Base-by-base conservation (phyloP, 495 filamentous ascomycete species). In the Chaetomium tenue region DNA sequence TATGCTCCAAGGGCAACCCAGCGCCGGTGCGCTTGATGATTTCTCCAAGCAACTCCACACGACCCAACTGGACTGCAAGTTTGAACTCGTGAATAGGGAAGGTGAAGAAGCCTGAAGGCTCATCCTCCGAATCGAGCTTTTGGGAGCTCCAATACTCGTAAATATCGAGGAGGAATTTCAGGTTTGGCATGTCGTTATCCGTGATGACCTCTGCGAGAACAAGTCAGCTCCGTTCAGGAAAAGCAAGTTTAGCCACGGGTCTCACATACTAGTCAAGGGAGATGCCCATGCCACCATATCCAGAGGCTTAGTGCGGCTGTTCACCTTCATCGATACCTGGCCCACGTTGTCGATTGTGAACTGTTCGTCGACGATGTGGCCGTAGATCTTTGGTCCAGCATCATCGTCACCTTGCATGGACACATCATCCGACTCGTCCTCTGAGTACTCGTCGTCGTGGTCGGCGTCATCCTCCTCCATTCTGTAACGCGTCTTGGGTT, bases 291-390 rank as follows among this genome's bases (percentile, higher is more conserved):
- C 39, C 8, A 90, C 67, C 44, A 86, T 67, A 0, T 65, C 56
- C 5, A 81, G 61, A 16, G 89, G 86, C 26, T 77, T 77, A 5
- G 81, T 73, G 13, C 77, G 69, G 60, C 86, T 87, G 67, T 89
- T 85, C 23, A 90, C 86, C 52, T 87, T 73, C 48, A 80, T 85
- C 3, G 81, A 81, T 1, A 86, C 78, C 66, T 88, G 81, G 2
- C 88, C 89, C 42, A 92, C 75, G 66, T 89, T 84, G 4, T 92
- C 88, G 61, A 90, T 79, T 0, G 89, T 93, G 70, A 87, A 91
- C 20, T 81, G 74, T 16, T 83, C 82, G 60, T 87, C 81, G 30
- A 90, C 70, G n/a, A 78, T 74, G 55, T 84, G 75, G 23, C 74
- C 65, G 46, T 86, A 76, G 23, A 84, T 76, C n/a, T 74, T 75